Evolutionary conservation across 257 asterid genomes (phyloP), one percentile per base, ranked within the genome.

Genomic region (Solanum dulcamara): DNA sequence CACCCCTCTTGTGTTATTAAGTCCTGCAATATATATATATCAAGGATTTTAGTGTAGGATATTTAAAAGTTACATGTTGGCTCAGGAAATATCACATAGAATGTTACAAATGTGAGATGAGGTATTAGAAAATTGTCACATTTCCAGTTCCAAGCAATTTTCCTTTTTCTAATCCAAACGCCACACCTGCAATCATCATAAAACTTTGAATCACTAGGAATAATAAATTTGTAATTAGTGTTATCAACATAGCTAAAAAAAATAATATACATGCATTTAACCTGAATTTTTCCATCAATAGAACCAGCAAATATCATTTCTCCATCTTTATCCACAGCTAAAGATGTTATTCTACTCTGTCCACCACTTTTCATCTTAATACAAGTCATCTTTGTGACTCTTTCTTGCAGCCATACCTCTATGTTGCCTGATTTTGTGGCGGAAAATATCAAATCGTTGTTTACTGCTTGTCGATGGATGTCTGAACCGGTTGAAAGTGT

Each of bases 201-300:
- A 2, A 26, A 10, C 33, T 5, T 17, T 10, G 13, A 83, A 42
- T 26, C 53, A 20, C 10, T 60, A 32, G 48, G 53, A 33, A 22
- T 57, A 22, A 3, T 6, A 57, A 57, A n/a, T 30, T 57, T 57
- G 66, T 57, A 57, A 3, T 11, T 10, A 7, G 4, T 14, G 15
- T 20, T 50, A 28, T 40, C 12, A 81, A 28, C 8, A 46, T 30
- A 81, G 37, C 44, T 30, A 35, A 57, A 14, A 10, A 40, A 7
- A 35, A 64, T n/a, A n/a, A 24, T 62, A 62, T 26, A 5, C 10
- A 1, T 18, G 55, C 33, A 28, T 33, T 30, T 71, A 81, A 95
- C 98, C 97, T 92, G 97, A 44, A 93, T 89, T 89, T 86, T 93
- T 72, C 96, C 98, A 67, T 95, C 97, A 0, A 92, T 89, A 26